phyloP scores from a whole-genome alignment of 257 asterid species.

The Solanum ossicruentum region DNA sequence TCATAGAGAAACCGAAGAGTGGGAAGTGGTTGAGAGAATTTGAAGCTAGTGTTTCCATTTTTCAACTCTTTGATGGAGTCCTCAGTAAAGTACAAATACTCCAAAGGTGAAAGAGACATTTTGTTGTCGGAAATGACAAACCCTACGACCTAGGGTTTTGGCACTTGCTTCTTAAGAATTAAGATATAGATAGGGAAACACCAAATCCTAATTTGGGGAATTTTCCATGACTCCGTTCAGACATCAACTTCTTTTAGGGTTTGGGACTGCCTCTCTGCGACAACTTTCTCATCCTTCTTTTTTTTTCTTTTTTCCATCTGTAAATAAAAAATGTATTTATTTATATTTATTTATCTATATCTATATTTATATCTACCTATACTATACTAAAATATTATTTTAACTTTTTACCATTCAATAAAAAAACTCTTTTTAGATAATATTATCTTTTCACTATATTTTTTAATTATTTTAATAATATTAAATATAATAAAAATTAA shows the following conservation, averaged over 20 bases:
- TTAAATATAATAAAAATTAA: too few species aligned
- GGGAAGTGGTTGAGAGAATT: constrained; percentile 45
- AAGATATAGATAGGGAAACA: not conserved
- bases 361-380: too few species aligned
- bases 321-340: too few species aligned
- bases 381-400: too few species aligned
- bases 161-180: not conserved
- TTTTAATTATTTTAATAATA: too few species aligned
- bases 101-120: constrained; percentile 62
- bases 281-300: not conserved
- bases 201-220: not conserved
- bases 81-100: constrained; percentile 57
- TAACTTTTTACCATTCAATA: too few species aligned
- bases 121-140: not conserved
- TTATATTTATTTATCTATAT: too few species aligned
- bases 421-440: too few species aligned
- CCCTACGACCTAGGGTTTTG: not conserved
- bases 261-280: not conserved
- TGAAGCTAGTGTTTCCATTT: constrained; percentile 50
- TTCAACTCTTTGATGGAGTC: constrained; percentile 62
- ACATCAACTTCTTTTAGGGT: not conserved
- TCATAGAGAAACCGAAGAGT: constrained; percentile 77
- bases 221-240: not conserved
- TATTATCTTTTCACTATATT: too few species aligned
- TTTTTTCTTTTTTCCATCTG: not conserved